These are phyloP conservation scores for Solanum hybrid DNA, from an alignment of 305 asterid genomes.

Conservation along the genomic window DNA sequence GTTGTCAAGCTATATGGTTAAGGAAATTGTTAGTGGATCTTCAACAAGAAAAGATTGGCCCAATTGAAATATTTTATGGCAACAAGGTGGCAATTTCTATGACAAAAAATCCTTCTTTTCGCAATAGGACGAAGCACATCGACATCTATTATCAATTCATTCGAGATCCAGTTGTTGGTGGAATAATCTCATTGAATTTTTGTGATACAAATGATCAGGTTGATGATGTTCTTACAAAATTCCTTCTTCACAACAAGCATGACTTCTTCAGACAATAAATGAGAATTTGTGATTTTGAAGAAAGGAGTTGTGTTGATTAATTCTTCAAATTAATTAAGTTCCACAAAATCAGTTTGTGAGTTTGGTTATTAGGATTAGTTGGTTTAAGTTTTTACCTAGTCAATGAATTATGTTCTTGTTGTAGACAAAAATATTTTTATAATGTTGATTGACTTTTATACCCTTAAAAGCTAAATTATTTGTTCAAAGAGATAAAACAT, in stretches of 20 bases:
- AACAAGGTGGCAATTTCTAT: neutral
- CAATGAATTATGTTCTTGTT: neutral
- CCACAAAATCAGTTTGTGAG: neutral
- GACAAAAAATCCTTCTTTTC: neutral
- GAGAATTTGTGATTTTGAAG: too few relatives aligned
- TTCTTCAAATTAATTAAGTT: neutral
- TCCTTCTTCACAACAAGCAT: neutral
- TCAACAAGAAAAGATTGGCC: neutral
- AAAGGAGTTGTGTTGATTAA: neutral
- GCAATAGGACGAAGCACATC: neutral
- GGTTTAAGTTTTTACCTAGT: neutral
- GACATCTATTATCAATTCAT: neutral
- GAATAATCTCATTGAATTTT: neutral
- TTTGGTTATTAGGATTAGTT: neutral
- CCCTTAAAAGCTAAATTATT: too few relatives aligned
- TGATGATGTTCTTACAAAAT: neutral
- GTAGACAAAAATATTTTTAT: neutral
- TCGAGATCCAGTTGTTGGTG: neutral
- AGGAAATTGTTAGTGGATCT: neutral
- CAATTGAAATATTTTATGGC: neutral
- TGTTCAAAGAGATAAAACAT: neutral
- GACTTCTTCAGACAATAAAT: neutral
- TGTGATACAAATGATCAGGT: neutral
- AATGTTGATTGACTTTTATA: neutral
- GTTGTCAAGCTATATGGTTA: neutral